Percentiles rank a stretch among this genome's conserved stretches.
Evolutionary conservation across 2,329 filamentous ascomycete genomes (phyloP).

Genomic region (Didymella segeticola): DNA sequence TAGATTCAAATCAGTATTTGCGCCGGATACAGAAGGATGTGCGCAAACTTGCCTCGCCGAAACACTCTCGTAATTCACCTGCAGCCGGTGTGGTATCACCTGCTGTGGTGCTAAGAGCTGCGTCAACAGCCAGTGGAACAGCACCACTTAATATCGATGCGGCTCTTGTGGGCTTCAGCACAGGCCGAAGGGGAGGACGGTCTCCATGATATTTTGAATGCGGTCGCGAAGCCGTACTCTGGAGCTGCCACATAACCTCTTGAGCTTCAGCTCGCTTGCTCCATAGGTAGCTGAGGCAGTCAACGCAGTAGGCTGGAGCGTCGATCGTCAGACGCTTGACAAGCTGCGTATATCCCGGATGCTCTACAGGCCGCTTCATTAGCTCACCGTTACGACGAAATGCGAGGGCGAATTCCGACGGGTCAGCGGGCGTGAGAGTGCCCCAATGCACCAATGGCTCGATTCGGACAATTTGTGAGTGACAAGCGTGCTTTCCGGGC

Average conservation of each 20-base stretch:
- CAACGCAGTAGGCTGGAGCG: background rate
- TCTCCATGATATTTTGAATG: background rate
- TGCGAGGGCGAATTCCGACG: background rate
- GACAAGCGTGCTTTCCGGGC: background rate
- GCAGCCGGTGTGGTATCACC: background rate
- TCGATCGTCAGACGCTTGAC: background rate
- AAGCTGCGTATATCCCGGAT: background rate
- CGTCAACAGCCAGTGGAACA: background rate
- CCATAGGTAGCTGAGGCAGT: conserved; percentile 10
- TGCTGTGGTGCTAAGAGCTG: no score
- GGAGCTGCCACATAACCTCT: background rate
- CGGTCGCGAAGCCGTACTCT: background rate
- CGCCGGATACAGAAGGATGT: no score
- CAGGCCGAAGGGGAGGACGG: no score
- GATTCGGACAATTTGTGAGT: background rate
- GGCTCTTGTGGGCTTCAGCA: background rate
- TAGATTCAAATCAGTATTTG: background rate
- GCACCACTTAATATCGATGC: background rate
- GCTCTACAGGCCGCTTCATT: background rate
- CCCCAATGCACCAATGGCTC: conserved; percentile 15
- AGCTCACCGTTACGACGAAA: conserved; percentile 8
- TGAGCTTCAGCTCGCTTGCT: conserved; percentile 1
- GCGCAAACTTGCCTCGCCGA: background rate
- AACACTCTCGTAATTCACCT: background rate
- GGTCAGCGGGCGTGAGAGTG: background rate